Conservation (phyloP, 2,329 filamentous ascomycete species). For the Alternaria alternata region DNA sequence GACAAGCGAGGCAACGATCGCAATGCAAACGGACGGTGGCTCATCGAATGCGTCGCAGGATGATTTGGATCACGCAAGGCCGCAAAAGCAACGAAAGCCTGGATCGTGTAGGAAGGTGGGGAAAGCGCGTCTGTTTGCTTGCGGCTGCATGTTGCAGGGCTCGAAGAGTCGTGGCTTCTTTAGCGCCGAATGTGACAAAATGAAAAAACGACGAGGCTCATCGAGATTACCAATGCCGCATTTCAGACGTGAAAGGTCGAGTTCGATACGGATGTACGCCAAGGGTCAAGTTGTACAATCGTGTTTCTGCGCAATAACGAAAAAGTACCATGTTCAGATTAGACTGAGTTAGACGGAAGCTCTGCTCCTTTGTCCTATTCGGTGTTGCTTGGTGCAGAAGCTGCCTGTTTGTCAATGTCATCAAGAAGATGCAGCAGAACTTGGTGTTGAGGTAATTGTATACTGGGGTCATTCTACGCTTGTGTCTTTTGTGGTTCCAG, state of each 20-base stretch:
- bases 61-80: background rate
- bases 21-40: background rate
- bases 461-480: background rate
- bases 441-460: background rate
- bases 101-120: background rate
- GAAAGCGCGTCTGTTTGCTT: conserved; percentile 6
- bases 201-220: conserved; percentile 20
- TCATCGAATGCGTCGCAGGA: background rate
- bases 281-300: no score
- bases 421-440: background rate
- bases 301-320: background rate
- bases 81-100: background rate
- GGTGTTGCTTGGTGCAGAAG: background rate
- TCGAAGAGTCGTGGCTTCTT: conserved; percentile 10
- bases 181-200: conserved; percentile 15
- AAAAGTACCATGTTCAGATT: background rate
- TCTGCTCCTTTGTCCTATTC: background rate
- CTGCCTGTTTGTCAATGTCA: background rate
- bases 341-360: background rate
- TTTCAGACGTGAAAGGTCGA: background rate
- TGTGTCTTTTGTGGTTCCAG: conserved; percentile 9
- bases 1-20: background rate
- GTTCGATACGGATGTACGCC: no score
- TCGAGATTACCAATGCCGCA: background rate
- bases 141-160: background rate